Conservation (phyloP, 495 filamentous ascomycete genomes). For the Terfezia boudieri region DNA sequence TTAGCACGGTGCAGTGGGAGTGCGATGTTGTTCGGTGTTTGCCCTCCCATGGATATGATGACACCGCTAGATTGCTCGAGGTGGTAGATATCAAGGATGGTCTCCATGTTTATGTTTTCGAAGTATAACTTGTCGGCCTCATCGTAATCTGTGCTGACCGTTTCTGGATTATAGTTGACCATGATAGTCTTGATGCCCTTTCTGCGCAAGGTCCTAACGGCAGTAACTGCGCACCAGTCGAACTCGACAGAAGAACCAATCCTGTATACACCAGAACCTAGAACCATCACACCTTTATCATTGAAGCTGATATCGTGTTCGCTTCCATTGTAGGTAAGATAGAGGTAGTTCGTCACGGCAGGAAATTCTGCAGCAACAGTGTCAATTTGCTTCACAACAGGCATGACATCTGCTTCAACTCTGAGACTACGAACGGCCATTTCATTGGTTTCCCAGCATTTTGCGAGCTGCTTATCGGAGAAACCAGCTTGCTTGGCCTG, state of each 20-base stretch:
- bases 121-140: constrained; percentile 93
- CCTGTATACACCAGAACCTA: constrained; percentile 91
- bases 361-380: constrained; percentile 97
- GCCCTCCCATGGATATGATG: constrained; percentile 94
- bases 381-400: constrained; percentile 93
- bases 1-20: constrained; percentile 70
- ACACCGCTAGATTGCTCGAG: constrained; percentile 70
- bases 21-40: constrained; percentile 96
- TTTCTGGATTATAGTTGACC: constrained; percentile 95
- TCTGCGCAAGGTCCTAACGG: constrained; percentile 77
- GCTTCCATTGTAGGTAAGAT: constrained; percentile 81
- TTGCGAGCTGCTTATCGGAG: constrained; percentile 78
- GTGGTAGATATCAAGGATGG: constrained; percentile 85
- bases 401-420: constrained; percentile 62
- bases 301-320: constrained; percentile 69
- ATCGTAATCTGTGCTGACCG: constrained; percentile 86
- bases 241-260: constrained; percentile 97
- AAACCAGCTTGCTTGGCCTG: constrained; percentile 86
- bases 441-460: constrained; percentile 84
- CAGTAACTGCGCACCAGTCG: constrained; percentile 97
- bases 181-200: constrained; percentile 88
- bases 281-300: constrained; percentile 82
- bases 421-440: constrained; percentile 62
- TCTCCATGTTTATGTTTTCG: constrained; percentile 91
- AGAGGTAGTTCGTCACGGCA: constrained; percentile 86